Percentiles rank a stretch among this genome's conserved stretches.
Conservation (phyloP, 116 monocot species). For the Iris pallida region DNA sequence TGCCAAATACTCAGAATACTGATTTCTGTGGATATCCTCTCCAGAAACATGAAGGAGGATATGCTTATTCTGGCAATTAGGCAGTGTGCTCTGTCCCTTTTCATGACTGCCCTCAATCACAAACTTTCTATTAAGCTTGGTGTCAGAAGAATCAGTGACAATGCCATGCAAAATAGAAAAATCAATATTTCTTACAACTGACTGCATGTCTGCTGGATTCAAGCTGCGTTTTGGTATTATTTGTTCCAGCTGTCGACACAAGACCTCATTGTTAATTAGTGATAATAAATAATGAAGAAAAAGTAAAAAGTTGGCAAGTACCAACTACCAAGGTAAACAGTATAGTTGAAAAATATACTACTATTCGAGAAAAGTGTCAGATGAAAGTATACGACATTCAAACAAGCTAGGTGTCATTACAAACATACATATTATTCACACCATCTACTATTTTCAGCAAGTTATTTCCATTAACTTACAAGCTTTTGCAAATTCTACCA, state of each 20-base stretch:
- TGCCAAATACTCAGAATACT: constrained; percentile 1
- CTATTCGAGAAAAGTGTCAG: too few species aligned
- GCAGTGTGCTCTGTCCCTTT: constrained; percentile 6
- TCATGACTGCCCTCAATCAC: background rate
- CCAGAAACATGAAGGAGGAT: constrained; percentile 4
- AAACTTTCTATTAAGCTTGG: constrained; percentile 1
- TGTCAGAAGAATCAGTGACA: constrained; percentile 6
- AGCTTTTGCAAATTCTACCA: too few species aligned
- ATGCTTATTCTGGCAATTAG: constrained; percentile 23
- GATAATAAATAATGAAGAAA: too few species aligned
- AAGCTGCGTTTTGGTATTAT: constrained; percentile 18
- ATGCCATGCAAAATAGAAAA: background rate
- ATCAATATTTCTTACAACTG: constrained; percentile 1
- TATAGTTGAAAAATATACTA: too few species aligned
- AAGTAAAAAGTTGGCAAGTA: too few species aligned
- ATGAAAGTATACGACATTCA: too few species aligned
- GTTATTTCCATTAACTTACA: too few species aligned
- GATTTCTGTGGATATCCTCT: constrained; percentile 6
- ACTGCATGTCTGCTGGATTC: constrained; percentile 13
- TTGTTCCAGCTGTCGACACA: constrained; percentile 20
- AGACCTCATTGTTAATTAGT: background rate
- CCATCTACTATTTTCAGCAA: too few species aligned
- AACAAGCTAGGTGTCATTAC: too few species aligned
- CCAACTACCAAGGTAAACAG: too few species aligned
- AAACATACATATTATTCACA: too few species aligned